Evolutionary conservation across 2,329 filamentous ascomycete genomes (phyloP).

Genomic region (Hortaea werneckii): DNA sequence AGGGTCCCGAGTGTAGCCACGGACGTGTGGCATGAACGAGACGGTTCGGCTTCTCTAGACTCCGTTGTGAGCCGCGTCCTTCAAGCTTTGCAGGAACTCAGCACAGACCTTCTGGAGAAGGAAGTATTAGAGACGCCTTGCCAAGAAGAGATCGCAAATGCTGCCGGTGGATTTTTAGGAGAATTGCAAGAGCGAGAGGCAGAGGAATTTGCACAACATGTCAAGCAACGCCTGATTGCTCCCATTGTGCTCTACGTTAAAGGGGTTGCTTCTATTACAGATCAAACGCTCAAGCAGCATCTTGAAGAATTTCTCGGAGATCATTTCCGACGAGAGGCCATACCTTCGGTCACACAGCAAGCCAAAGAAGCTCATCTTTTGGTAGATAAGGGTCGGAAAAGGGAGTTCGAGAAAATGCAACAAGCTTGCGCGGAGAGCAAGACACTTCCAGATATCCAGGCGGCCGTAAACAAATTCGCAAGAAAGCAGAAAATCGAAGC

Average conservation of each 20-base stretch:
- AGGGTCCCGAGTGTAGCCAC: not conserved
- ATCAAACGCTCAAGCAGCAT: constrained; percentile 18
- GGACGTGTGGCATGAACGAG: not conserved
- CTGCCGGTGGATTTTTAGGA: constrained; percentile 2
- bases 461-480: constrained; percentile 14
- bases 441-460: constrained; percentile 14
- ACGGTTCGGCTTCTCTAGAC: not conserved
- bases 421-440: constrained; percentile 13
- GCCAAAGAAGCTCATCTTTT: constrained; percentile 12
- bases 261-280: constrained; percentile 15
- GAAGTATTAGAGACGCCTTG: not conserved
- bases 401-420: constrained; percentile 20
- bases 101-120: not conserved
- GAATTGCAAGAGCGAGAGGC: constrained; percentile 9
- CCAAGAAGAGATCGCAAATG: not conserved
- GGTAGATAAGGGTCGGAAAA: constrained; percentile 10
- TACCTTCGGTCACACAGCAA: constrained; percentile 9
- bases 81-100: not conserved
- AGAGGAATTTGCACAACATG: constrained; percentile 7
- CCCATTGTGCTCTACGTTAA: constrained; percentile 19
- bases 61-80: not conserved
- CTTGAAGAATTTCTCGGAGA: constrained; percentile 17
- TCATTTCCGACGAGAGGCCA: constrained; percentile 17
- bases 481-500: constrained; percentile 18
- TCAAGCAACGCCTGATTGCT: constrained; percentile 13